Conservation (phyloP, 371 early-diverging fungal species). For the Dichotomocladium elegans region DNA sequence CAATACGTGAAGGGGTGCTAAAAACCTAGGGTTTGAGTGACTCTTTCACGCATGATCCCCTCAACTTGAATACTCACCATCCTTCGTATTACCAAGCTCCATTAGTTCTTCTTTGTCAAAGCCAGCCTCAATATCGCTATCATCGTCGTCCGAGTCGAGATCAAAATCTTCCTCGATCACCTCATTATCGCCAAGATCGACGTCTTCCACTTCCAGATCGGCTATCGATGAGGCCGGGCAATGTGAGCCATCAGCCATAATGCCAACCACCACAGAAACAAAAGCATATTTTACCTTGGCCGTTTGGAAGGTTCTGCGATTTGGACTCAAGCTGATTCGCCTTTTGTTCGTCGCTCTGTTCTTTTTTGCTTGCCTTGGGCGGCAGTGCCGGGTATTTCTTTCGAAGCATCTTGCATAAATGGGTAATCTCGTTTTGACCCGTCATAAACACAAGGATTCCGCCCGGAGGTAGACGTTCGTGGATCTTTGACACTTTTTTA, state of each 20-base stretch:
- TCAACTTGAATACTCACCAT: constrained; percentile 33
- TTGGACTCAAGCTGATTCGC: constrained; percentile 29
- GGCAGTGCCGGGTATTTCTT: constrained; percentile 60
- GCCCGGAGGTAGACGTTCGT: constrained; percentile 84
- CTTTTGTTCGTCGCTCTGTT: constrained; percentile 28
- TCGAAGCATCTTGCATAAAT: constrained; percentile 69
- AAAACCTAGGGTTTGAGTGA: not conserved
- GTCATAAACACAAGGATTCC: constrained; percentile 92
- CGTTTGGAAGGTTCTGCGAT: constrained; percentile 22
- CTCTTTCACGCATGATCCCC: not conserved
- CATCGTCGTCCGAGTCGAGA: constrained; percentile 34
- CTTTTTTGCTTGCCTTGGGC: constrained; percentile 23
- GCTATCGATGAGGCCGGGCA: too few relatives aligned
- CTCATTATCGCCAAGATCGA: constrained; percentile 54
- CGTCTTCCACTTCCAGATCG: constrained; percentile 60
- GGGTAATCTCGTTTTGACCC: constrained; percentile 88
- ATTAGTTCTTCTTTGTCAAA: constrained; percentile 48
- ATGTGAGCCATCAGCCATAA: too few relatives aligned
- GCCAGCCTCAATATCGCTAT: constrained; percentile 35
- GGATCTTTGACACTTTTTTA: constrained; percentile 91
- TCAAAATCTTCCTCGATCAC: constrained; percentile 57
- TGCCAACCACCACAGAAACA: not conserved
- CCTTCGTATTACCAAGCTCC: too few relatives aligned
- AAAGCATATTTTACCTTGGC: constrained; percentile 24
- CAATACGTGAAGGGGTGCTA: constrained; percentile 74